A percentile compares a stretch with the other conserved stretches of the same genome.
phyloP scores from a whole-genome alignment of 257 asterid genomes.

The Asclepias syriaca region DNA sequence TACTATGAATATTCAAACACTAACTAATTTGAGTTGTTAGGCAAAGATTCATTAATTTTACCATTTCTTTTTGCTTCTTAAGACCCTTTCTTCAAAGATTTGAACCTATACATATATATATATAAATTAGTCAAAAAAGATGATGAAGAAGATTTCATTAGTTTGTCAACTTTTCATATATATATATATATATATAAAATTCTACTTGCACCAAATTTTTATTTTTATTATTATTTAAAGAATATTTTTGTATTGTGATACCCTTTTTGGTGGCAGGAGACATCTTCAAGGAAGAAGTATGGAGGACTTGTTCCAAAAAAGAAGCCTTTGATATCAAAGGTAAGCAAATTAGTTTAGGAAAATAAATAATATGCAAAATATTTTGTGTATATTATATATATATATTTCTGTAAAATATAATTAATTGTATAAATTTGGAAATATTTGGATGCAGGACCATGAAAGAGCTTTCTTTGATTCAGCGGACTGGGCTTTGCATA shows the following conservation, averaged over 20 bases:
- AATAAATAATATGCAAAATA: neutral
- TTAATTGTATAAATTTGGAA: neutral
- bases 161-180: neutral
- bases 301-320: slow-evolving; percentile 73
- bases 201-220: no score
- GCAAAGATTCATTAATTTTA: neutral
- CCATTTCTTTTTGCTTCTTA: neutral
- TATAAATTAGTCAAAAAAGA: neutral
- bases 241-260: no score
- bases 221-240: no score
- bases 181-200: no score
- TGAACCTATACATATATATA: neutral
- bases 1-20: slow-evolving; percentile 5
- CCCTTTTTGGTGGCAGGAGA: slow-evolving; percentile 23
- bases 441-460: slow-evolving; percentile 42
- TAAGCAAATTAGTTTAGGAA: slow-evolving; percentile 12
- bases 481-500: slow-evolving; percentile 84
- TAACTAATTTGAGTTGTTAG: slow-evolving; percentile 3
- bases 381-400: no score
- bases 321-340: slow-evolving; percentile 86
- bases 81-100: neutral
- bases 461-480: slow-evolving; percentile 86
- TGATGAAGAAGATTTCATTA: neutral
- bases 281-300: slow-evolving; percentile 46
- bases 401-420: no score